Evolutionary conservation across 495 filamentous ascomycete species (phyloP), one percentile per base, ranked within the genome.

Genomic region (Bacidia gigantensis): DNA sequence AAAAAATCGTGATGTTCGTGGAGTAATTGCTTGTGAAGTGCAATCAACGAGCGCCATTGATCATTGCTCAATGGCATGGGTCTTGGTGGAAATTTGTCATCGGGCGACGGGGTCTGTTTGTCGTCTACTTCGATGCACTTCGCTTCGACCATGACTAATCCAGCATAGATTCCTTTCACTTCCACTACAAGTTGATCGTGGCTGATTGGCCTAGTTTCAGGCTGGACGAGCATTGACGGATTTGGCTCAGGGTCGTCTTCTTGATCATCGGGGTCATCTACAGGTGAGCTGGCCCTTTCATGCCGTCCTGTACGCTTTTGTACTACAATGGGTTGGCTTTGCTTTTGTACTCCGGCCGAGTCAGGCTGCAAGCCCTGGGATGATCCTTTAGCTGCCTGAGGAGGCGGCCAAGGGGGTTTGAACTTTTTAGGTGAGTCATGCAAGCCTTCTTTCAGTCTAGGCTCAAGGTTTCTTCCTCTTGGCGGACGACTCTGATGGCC

Each of bases 121-220:
- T 64, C 58, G 49, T 73, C 69, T 1, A 75, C 63, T 17, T 72
- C 65, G 12, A 72, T 67, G 48, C 72, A 75, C 58, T 72, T 74
- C 11, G 64, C 62, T 58, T 75, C 72, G 0, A 73, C 70, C 63
- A 74, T 71, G 14, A 68, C 67, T 5, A 76, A 58, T 3, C 67
- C 70, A 24, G 63, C 67, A 54, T 75, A 74, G 23, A 73, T 69
- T 14, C 64, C 65, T 58, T 73, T 73, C 14, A 62, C 60, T 52
- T 70, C 69, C 2, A 60, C 52, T n/a, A 80, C 74, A 3, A 89
- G 71, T 61, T 89, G 80, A 14, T 86, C 83, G 53, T 86, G 77
- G 11, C 80, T 82, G 32, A 89, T 86, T 11, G 79, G 72, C 43
- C 78, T 65, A n/a, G 80, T 82, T 47, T 83, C 77, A n/a, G 73